Conservation (phyloP, 331 rosid species). For the Cydonia oblonga region DNA sequence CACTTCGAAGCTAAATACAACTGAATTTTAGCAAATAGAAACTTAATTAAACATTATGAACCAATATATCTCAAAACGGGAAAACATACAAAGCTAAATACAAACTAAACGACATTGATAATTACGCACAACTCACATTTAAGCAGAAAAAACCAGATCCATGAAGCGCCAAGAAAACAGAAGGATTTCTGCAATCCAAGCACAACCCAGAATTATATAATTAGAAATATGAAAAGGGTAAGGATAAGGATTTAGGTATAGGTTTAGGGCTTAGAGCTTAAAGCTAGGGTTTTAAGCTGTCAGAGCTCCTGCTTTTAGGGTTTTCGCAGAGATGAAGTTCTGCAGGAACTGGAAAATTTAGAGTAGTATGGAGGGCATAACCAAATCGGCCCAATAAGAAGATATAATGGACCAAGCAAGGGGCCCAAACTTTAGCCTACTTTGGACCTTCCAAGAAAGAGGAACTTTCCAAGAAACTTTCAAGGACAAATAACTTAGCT, state of each 20-base stretch:
- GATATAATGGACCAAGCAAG: neutral
- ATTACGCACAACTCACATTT: constrained; percentile 9
- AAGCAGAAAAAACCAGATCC: constrained; percentile 11
- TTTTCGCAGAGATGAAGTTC: neutral
- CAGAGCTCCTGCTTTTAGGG: neutral
- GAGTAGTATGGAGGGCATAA: neutral
- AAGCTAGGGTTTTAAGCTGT: neutral
- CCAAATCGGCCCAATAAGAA: neutral
- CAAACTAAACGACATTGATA: neutral
- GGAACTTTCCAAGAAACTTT: neutral
- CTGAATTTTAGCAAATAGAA: no score
- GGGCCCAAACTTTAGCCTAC: neutral
- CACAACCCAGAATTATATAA: neutral
- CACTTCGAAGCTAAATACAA: neutral
- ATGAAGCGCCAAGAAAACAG: constrained; percentile 19
- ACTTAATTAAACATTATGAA: neutral
- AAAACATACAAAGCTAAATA: neutral
- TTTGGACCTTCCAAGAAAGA: neutral
- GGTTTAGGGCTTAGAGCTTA: constrained; percentile 5
- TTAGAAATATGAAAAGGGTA: neutral
- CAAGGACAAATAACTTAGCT: neutral
- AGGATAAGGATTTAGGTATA: constrained; percentile 1
- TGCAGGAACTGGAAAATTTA: neutral
- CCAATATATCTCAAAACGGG: neutral
- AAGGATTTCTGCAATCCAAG: neutral